Evolutionary conservation across 2,329 filamentous ascomycete species (phyloP), one percentile per base, ranked within the genome.

Genomic region (Sarocladium oryzae): DNA sequence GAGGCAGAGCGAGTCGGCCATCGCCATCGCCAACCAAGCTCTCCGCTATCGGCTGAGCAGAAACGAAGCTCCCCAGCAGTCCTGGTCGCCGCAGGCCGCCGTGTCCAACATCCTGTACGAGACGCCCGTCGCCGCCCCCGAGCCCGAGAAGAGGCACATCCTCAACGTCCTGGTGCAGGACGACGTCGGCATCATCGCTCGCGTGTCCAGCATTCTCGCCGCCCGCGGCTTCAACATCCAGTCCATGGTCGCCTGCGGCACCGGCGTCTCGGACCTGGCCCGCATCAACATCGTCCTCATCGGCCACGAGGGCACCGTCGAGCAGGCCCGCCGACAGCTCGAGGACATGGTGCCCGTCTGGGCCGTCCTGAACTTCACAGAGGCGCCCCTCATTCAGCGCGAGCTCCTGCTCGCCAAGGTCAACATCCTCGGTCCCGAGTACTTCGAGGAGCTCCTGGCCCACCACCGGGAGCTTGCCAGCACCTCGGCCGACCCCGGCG

Each of bases 81-180:
- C 89, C 9, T 89, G 89, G 77, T 95, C 92, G 63, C 91, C 91
- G 32, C 90, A 93, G 60, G 89, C 93, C 16, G 93, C 93, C 58
- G 93, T 99, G 58, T 95, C 89, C 66, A 96, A 91, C 68, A 99
- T 99, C 66, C 88, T 99, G 69, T 99, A 99, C 77, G 93, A 99
- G 78, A 97, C 90, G 2, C 93, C 93, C 7, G 78, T 88, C 16
- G 88, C 90, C 6, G 91, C 89, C 10, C 78, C 78, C 61, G 84
- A 85, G 23, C 92, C 92, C 7, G 86, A 89, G 40, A 97, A 96
- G 75, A 86, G 91, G 50, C 93, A 97, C 71, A 82, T 97, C 64
- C 85, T 99, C 70, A 97, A 97, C 74, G 97, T 93, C 68, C 81
- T 99, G 55, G 93, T 99, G 55, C 93, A 97, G 72, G 97, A 99